phyloP scores from a whole-genome alignment of 2,329 filamentous ascomycete genomes.

The Blastomyces parvus region DNA sequence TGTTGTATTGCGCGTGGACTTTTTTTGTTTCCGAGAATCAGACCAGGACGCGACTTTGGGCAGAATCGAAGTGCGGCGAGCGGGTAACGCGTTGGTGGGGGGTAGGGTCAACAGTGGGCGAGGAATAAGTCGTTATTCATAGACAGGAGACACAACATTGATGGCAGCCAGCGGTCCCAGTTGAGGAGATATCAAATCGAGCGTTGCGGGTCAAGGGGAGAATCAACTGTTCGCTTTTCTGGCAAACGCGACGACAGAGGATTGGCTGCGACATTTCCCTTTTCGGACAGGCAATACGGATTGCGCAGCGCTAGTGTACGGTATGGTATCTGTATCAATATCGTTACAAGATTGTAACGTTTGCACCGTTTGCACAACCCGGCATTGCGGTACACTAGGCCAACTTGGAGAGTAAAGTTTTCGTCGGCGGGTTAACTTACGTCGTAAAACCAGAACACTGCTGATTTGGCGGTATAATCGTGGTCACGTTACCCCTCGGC shows the following conservation, averaged over 20 bases:
- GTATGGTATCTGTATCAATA: neutral
- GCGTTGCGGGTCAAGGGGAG: neutral
- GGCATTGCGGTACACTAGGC: no score
- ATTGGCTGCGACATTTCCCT: constrained; percentile 5
- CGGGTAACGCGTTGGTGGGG: neutral
- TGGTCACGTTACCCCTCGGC: no score
- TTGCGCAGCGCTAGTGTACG: neutral
- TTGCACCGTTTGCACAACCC: no score
- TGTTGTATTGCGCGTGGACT: neutral
- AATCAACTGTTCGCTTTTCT: neutral
- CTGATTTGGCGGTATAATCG: no score
- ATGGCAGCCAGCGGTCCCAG: neutral
- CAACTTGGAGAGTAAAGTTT: no score
- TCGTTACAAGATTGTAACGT: no score
- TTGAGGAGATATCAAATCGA: neutral
- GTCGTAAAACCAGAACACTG: no score
- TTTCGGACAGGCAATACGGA: neutral
- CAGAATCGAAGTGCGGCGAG: neutral
- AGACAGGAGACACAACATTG: neutral
- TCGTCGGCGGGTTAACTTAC: no score
- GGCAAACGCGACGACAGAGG: neutral
- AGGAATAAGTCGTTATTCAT: neutral
- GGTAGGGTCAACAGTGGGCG: neutral
- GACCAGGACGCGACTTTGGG: neutral
- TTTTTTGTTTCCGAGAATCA: neutral